Base-by-base conservation (phyloP, 2,329 filamentous ascomycete genomes). In the Blastomyces silverae region DNA sequence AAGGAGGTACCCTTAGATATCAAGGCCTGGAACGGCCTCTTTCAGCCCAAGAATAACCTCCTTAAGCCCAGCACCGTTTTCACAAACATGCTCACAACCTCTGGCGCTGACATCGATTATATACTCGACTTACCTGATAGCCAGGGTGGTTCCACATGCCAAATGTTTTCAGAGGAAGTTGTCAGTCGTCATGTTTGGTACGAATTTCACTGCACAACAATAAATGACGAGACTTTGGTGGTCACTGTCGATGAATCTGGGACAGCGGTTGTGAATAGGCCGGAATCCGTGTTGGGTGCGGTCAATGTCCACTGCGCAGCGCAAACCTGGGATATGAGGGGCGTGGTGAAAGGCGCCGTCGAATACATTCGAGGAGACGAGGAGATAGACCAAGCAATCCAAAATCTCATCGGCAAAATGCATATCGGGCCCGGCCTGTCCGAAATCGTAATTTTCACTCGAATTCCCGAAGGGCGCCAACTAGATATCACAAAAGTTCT, bases 241-340 rank as follows among this genome's bases (percentile, higher is more conserved):
- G 69, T 79, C 4, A 68, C 66, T 1, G 67, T 80, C 13, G 69
- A 77, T 61, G 71, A 76, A 59, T 64, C 69, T 8, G 77, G 77
- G 0, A 68, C 69, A 17, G 69, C 72, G 56, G 67, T 63, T 6
- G 64, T 77, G 22, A 69, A 69, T 2, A 70, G 74, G 31, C 69
- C 72, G 7, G 66, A 68, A 10, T 61, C 66, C 20, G 66, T 66
- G 1, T 69, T 79, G 3, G 77, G 76, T 3, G 70, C 70, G 3
- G 73, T 78, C 11, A 76, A 75, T 65, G 59, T 79, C 2, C 78
- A 79, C 61, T 77, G 75, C 59, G 78, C 78, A 2, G 67, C 66
- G 0, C 69, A 73, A 10, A 72, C 72, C 20, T 80, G 78, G 78
- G 79, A 80, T 71, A 73, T 76, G 37, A 72, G 72, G 20, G 69